phyloP scores from a whole-genome alignment of 805 yeast species.

The Kodamaea leandrae region DNA sequence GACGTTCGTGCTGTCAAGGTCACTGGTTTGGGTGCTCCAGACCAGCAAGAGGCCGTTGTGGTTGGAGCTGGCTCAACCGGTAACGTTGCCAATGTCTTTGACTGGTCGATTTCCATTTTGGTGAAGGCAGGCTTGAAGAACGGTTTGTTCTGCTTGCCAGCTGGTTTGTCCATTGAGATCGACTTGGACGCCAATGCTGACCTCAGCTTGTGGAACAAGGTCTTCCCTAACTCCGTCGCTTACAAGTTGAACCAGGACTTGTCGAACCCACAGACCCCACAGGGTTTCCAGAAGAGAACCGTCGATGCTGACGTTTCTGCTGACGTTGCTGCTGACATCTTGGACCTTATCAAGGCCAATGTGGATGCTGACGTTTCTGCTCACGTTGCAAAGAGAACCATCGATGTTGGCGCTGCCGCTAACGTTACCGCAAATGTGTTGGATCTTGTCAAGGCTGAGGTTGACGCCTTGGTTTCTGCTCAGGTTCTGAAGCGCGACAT shows the following conservation, averaged over 20 bases:
- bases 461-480: not conserved
- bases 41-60: slow-evolving; percentile 11
- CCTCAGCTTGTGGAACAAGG: slow-evolving; percentile 10
- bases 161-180: slow-evolving; percentile 16
- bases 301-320: slow-evolving; percentile 1
- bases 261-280: slow-evolving; percentile 6
- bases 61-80: slow-evolving; percentile 11
- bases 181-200: slow-evolving; percentile 11
- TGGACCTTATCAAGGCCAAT: slow-evolving; percentile 1
- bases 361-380: not conserved
- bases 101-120: slow-evolving; percentile 18
- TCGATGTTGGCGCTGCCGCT: slow-evolving; percentile 4
- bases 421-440: slow-evolving; percentile 2
- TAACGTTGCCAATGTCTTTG: slow-evolving; percentile 14
- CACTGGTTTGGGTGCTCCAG: slow-evolving; percentile 13
- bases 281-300: slow-evolving; percentile 5
- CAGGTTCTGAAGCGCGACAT: slow-evolving; percentile 3
- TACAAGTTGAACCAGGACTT: slow-evolving; percentile 11
- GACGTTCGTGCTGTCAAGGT: slow-evolving; percentile 10
- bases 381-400: slow-evolving; percentile 3
- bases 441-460: not conserved
- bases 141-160: slow-evolving; percentile 18
- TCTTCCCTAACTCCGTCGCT: slow-evolving; percentile 11
- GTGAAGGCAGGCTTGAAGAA: slow-evolving; percentile 14
- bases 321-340: slow-evolving; percentile 2